phyloP scores from a whole-genome alignment of 495 filamentous ascomycete genomes.

The Daldinia grandis region DNA sequence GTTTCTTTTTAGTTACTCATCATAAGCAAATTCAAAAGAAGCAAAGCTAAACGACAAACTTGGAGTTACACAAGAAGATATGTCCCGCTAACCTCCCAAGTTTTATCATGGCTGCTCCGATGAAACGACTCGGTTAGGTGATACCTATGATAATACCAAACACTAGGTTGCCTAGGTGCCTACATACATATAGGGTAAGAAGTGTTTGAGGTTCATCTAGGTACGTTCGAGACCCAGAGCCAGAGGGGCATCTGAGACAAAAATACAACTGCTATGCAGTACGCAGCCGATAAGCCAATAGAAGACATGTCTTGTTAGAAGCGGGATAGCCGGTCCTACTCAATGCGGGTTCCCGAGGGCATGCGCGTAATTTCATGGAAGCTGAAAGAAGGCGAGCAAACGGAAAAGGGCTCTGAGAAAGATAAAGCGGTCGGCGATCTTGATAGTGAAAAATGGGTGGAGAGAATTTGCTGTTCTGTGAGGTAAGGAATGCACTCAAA shows the following conservation, averaged over 20 bases:
- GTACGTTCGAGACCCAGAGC: neutral
- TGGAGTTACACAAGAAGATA: neutral
- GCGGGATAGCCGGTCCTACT: conserved; percentile 3
- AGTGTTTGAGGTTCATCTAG: neutral
- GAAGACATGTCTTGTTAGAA: conserved; percentile 16
- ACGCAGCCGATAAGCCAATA: conserved; percentile 1
- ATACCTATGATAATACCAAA: neutral
- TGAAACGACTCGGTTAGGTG: neutral
- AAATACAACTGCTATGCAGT: neutral
- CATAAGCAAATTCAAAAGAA: neutral
- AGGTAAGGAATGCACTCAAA: neutral
- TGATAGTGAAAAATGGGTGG: neutral
- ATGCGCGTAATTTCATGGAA: conserved; percentile 8
- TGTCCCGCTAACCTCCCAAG: neutral
- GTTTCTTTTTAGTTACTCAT: too few species aligned
- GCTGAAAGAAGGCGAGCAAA: conserved; percentile 9
- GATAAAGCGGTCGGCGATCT: neutral
- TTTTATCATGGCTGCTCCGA: neutral
- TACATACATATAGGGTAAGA: neutral
- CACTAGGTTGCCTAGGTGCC: neutral
- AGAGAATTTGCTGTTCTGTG: neutral
- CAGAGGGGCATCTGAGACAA: neutral
- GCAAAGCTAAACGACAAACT: neutral
- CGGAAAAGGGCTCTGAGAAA: neutral
- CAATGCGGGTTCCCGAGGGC: neutral